phyloP scores from a whole-genome alignment of 2,329 filamentous ascomycete species.

The Lasiodiplodia hormozganensis region DNA sequence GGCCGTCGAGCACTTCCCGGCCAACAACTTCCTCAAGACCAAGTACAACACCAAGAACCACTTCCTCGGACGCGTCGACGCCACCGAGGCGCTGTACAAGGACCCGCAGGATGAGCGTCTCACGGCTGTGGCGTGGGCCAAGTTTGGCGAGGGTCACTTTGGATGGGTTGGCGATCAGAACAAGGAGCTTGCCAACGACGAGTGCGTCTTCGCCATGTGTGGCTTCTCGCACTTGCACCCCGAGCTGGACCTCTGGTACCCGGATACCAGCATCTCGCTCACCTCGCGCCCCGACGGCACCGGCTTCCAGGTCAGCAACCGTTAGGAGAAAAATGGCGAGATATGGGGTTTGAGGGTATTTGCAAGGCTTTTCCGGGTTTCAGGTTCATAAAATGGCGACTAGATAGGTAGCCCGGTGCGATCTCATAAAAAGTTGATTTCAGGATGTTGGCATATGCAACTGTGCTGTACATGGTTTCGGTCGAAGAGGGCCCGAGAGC shows the following conservation, averaged over 20 bases:
- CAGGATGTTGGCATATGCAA: too few species aligned
- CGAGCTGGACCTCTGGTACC: background rate
- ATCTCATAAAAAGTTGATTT: background rate
- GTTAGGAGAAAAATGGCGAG: background rate
- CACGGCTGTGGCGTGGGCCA: background rate
- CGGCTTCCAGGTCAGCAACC: background rate
- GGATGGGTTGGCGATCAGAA: background rate
- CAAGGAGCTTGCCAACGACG: background rate
- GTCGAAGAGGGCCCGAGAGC: background rate
- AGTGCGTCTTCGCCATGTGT: conserved; percentile 6
- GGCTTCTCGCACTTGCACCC: background rate
- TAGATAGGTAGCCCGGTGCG: background rate
- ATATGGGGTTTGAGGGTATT: background rate
- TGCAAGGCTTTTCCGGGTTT: background rate
- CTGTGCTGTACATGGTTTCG: background rate
- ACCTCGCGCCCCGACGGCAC: background rate
- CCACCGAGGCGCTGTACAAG: background rate
- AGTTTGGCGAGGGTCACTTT: background rate
- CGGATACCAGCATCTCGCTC: background rate
- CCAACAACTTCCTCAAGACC: conserved; percentile 11
- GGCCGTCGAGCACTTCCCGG: background rate
- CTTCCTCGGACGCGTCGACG: background rate
- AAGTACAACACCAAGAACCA: background rate
- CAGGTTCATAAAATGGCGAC: background rate
- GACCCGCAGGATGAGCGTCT: background rate